These are phyloP conservation scores for Acmispon strigosus DNA, from an alignment of 306 rosid genomes.

Conservation along the genomic window DNA sequence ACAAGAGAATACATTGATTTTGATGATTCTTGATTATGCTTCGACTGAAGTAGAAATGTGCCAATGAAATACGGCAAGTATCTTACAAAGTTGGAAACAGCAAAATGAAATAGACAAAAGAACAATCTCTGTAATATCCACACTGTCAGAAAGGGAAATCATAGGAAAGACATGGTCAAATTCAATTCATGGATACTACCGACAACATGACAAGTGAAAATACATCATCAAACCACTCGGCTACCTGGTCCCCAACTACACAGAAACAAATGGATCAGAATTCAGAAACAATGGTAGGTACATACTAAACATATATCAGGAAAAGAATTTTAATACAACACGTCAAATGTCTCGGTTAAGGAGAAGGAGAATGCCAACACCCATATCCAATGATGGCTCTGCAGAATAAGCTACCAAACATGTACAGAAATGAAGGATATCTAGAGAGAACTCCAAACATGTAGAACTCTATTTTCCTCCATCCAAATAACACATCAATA, in stretches of 20 bases:
- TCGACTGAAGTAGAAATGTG: neutral
- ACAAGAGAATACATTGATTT: neutral
- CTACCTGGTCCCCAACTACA: slow-evolving; percentile 6
- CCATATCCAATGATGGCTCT: slow-evolving; percentile 1
- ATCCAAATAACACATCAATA: slow-evolving; percentile 15
- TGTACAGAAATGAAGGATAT: slow-evolving; percentile 3
- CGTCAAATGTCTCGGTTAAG: neutral
- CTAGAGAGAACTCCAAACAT: neutral
- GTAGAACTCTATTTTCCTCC: slow-evolving; percentile 14
- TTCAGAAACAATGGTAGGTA: neutral
- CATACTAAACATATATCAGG: slow-evolving; percentile 10
- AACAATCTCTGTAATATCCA: neutral
- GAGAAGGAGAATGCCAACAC: slow-evolving; percentile 18
- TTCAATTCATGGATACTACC: neutral
- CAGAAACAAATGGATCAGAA: neutral
- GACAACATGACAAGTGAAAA: slow-evolving; percentile 4
- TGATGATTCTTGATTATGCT: slow-evolving; percentile 1
- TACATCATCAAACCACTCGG: neutral
- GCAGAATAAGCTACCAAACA: slow-evolving; percentile 8
- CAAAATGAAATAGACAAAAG: neutral
- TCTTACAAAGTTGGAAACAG: neutral
- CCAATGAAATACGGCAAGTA: neutral
- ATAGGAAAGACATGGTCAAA: slow-evolving; percentile 1
- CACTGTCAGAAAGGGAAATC: neutral
- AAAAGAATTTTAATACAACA: slow-evolving; percentile 31